Base-by-base conservation (phyloP, 345 rosid genomes). In the Citrus hindsii region DNA sequence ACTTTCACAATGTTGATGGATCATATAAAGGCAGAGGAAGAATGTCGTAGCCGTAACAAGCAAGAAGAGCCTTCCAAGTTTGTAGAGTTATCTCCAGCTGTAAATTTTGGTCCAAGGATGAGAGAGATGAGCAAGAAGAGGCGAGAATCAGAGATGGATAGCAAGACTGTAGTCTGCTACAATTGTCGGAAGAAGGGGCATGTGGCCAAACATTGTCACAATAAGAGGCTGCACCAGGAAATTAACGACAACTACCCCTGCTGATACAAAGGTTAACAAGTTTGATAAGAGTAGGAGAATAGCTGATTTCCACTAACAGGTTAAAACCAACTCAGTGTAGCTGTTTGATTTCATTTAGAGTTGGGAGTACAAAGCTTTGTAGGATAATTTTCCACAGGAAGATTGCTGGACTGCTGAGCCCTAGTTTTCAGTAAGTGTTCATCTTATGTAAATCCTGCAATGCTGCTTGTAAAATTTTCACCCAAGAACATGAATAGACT, bases 111-210 rank as follows among this genome's bases (percentile, higher is more conserved):
- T 69, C 87, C 85, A 28, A 83, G 87, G 63, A 48, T 58, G 35
- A 81, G 75, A 78, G 86, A 83, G 60, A 77, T 81, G 37, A 73
- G 70, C 55, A 73, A 81, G 83, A 86, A 85, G 84, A 88, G 72
- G 76, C 85, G 30, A 75, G 89, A 84, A 72, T 65, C 82, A 58
- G 90, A 83, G 73, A 64, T 14, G 32, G 80, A 81, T 67, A 79
- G 84, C 78, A 85, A 76, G 75, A 48, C 42, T 25, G 35, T 75
- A 1, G 40, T 77, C 73, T 89, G 98, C 77, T 78, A 79, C 74
- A 84, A 71, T 55, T 92, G 98, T 71, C 91, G 92, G 60, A 92
- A 80, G 88, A 88, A 67, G 53, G 98, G 97, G 38, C 99, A 93
- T 84, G 6, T 83, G n/a, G 53, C 91, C 22, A 84, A 77, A 75